Evolutionary conservation across 1,284 basidiomycete species (phyloP).

Genomic region (Naganishia albida): DNA sequence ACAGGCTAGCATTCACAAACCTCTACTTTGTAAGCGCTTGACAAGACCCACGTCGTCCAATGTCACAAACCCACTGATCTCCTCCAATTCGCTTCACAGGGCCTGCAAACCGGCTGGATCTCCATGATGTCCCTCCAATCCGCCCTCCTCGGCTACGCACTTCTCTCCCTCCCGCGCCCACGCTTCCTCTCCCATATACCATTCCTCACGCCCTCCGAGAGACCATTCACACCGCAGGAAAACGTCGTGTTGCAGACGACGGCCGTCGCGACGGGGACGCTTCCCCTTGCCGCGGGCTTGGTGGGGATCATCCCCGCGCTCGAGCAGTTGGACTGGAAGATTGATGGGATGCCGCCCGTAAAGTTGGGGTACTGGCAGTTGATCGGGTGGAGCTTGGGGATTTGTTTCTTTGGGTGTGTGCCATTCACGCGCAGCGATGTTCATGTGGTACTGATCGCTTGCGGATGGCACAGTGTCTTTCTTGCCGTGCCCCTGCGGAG

Average conservation of each 20-base stretch:
- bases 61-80: neutral
- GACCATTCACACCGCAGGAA: constrained; percentile 78
- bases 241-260: constrained; percentile 93
- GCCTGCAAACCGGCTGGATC: constrained; percentile 54
- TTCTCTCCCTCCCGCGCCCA: constrained; percentile 71
- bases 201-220: constrained; percentile 31
- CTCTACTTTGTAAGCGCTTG: constrained; percentile 52
- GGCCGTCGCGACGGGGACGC: constrained; percentile 79
- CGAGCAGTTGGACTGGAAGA: constrained; percentile 68
- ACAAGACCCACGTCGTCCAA: neutral
- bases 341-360: constrained; percentile 76
- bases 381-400: constrained; percentile 78
- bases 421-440: constrained; percentile 12
- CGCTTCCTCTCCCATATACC: constrained; percentile 44
- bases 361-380: constrained; percentile 69
- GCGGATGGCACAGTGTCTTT: constrained; percentile 65
- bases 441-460: neutral
- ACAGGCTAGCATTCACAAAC: constrained; percentile 51
- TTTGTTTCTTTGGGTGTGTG: constrained; percentile 85
- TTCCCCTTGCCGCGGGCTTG: constrained; percentile 91
- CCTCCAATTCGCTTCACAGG: constrained; percentile 28
- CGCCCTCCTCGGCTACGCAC: constrained; percentile 82
- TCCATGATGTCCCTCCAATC: constrained; percentile 89
- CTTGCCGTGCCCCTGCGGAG: constrained; percentile 88
- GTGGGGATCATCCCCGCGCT: constrained; percentile 93